A percentile compares a stretch with the other conserved stretches of the same genome.
Evolutionary conservation across 176 grass and related monocot species (phyloP).

Genomic region (Zea mays): DNA sequence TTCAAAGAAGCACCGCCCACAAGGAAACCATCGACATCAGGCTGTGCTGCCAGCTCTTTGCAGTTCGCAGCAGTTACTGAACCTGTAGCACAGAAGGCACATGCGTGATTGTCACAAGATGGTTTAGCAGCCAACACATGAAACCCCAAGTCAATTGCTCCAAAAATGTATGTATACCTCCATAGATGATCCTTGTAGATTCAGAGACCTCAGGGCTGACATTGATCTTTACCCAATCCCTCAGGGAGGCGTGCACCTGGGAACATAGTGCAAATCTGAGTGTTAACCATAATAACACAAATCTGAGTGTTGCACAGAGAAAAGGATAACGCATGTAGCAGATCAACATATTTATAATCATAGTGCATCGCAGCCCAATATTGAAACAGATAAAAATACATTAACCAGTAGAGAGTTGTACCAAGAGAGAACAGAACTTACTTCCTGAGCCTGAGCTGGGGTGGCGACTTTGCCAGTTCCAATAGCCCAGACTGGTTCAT

Average conservation of each 20-base stretch:
- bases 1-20: conserved; percentile 93
- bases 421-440: conserved; percentile 44
- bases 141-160: neutral
- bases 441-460: conserved; percentile 94
- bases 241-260: conserved; percentile 72
- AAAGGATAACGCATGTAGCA: neutral
- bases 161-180: conserved; percentile 58
- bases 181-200: conserved; percentile 76
- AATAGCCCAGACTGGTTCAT: conserved; percentile 99
- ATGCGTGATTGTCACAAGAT: neutral
- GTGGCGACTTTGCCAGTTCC: conserved; percentile 94
- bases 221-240: conserved; percentile 75
- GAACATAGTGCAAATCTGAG: conserved; percentile 5
- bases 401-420: neutral
- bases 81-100: conserved; percentile 34
- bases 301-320: neutral
- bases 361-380: neutral
- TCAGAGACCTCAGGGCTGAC: conserved; percentile 78
- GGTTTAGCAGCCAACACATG: neutral
- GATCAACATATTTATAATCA: neutral
- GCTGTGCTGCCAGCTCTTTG: conserved; percentile 66
- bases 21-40: conserved; percentile 83
- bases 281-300: neutral
- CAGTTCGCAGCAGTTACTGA: conserved; percentile 79
- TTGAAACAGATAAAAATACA: conserved; percentile 3